A percentile compares a stretch with the other conserved stretches of the same genome.
These are phyloP conservation scores for Mycena vitilis DNA, from an alignment of 768 basidiomycete genomes.

Conservation along the genomic window DNA sequence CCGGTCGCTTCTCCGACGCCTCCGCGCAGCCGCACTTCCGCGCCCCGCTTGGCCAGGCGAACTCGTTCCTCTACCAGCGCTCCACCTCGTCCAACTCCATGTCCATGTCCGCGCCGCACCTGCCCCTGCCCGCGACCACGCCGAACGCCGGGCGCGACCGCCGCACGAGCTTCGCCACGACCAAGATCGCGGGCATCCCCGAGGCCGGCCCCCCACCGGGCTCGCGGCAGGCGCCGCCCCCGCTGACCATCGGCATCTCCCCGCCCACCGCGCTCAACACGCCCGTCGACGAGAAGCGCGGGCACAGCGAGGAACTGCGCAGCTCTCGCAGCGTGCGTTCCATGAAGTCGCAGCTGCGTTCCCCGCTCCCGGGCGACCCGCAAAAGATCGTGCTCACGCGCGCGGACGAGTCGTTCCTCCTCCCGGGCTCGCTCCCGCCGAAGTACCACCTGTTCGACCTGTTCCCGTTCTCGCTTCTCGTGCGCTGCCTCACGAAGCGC, in stretches of 20 bases:
- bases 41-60: constrained; percentile 10
- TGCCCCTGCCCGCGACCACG: constrained; percentile 45
- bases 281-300: constrained; percentile 30
- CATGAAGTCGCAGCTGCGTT: constrained; percentile 13
- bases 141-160: constrained; percentile 24
- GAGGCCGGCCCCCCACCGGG: constrained; percentile 8
- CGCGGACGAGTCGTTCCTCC: constrained; percentile 58
- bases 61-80: constrained; percentile 43
- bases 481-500: constrained; percentile 55
- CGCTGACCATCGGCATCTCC: constrained; percentile 38
- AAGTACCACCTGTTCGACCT: constrained; percentile 71
- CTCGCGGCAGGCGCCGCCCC: constrained; percentile 24
- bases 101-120: constrained; percentile 40
- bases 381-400: constrained; percentile 52
- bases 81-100: constrained; percentile 22
- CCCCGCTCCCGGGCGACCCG: constrained; percentile 28
- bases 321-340: constrained; percentile 18
- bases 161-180: constrained; percentile 26
- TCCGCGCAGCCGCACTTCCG: constrained; percentile 7
- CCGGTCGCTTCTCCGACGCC: constrained; percentile 23
- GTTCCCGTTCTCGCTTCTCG: constrained; percentile 76
- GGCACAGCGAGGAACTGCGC: not conserved
- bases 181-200: constrained; percentile 30
- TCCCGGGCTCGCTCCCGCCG: constrained; percentile 69
- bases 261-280: constrained; percentile 35